A percentile compares a stretch with the other conserved stretches of the same genome.
These are phyloP conservation scores for Cyclostephanos invisitatus DNA, from an alignment of 108 stramenopile genomes.

Conservation along the genomic window DNA sequence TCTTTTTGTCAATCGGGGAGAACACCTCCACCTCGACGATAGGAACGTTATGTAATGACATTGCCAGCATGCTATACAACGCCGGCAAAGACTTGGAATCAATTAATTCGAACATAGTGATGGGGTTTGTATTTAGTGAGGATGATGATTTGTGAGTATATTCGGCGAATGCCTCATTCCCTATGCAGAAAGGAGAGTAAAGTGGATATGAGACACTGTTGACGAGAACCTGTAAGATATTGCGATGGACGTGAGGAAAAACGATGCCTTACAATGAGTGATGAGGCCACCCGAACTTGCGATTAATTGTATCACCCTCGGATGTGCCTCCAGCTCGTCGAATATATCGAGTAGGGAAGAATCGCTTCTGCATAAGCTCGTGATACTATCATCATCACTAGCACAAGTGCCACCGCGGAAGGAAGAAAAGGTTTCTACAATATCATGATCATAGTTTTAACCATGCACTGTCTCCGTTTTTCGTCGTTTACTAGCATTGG, in stretches of 20 bases:
- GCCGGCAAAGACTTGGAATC: slow-evolving; percentile 30
- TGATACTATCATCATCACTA: slow-evolving; percentile 6
- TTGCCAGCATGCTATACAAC: slow-evolving; percentile 39
- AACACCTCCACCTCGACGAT: slow-evolving; percentile 5
- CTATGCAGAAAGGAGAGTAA: not conserved
- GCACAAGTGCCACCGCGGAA: not conserved
- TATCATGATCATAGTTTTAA: not conserved
- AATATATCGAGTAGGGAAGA: slow-evolving; percentile 16
- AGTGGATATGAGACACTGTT: not conserved
- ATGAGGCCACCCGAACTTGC: slow-evolving; percentile 40
- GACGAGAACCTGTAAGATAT: not conserved
- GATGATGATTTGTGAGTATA: slow-evolving; percentile 4
- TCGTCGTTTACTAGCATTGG: slow-evolving; percentile 8
- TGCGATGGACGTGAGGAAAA: not conserved
- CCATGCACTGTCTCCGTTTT: slow-evolving; percentile 7
- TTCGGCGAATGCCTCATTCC: slow-evolving; percentile 15
- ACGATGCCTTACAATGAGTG: slow-evolving; percentile 27
- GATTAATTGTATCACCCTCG: slow-evolving; percentile 31
- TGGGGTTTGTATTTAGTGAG: not conserved
- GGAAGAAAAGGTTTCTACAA: not conserved
- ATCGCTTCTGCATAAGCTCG: not conserved
- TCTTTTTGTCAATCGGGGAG: not conserved
- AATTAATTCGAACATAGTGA: slow-evolving; percentile 41
- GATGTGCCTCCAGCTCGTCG: slow-evolving; percentile 37
- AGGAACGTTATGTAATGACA: slow-evolving; percentile 27